These are phyloP conservation scores for Sugiyamaella mastotermitis DNA, from an alignment of 805 yeast species.

Conservation along the genomic window DNA sequence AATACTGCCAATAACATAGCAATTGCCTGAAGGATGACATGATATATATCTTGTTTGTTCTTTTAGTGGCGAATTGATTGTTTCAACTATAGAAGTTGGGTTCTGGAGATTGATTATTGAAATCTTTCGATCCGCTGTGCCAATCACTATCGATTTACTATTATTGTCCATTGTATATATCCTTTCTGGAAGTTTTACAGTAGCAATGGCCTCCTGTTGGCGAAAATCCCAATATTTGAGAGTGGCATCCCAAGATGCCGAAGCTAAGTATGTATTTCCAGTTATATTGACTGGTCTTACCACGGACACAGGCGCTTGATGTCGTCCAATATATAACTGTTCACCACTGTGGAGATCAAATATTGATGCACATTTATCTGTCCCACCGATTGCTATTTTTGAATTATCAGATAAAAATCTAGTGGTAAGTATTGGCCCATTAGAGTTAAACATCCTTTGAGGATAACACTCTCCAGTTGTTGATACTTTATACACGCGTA, in stretches of 20 bases:
- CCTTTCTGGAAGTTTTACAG: slow-evolving; percentile 79
- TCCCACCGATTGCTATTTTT: slow-evolving; percentile 82
- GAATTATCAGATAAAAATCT: slow-evolving; percentile 86
- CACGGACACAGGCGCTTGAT: slow-evolving; percentile 70
- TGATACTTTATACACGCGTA: slow-evolving; percentile 88
- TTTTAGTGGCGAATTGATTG: slow-evolving; percentile 69
- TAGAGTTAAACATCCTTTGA: no score
- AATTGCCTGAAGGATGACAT: slow-evolving; percentile 88
- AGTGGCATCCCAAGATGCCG: slow-evolving; percentile 97
- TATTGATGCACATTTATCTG: slow-evolving; percentile 79
- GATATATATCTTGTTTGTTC: slow-evolving; percentile 79
- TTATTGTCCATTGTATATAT: slow-evolving; percentile 84
- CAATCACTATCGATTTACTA: slow-evolving; percentile 82
- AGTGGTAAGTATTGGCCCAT: slow-evolving; percentile 78
- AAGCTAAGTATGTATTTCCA: slow-evolving; percentile 70
- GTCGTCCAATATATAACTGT: slow-evolving; percentile 76
- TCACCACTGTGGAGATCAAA: slow-evolving; percentile 83
- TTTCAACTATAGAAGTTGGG: slow-evolving; percentile 78
- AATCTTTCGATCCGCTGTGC: slow-evolving; percentile 84
- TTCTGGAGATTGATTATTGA: slow-evolving; percentile 65
- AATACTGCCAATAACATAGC: slow-evolving; percentile 86
- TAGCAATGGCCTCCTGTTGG: slow-evolving; percentile 66
- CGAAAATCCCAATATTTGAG: slow-evolving; percentile 93
- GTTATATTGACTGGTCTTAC: slow-evolving; percentile 59
- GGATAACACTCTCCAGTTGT: slow-evolving; percentile 79